Conservation (phyloP, 2,329 filamentous ascomycete genomes). For the Nigrospora oryzae region DNA sequence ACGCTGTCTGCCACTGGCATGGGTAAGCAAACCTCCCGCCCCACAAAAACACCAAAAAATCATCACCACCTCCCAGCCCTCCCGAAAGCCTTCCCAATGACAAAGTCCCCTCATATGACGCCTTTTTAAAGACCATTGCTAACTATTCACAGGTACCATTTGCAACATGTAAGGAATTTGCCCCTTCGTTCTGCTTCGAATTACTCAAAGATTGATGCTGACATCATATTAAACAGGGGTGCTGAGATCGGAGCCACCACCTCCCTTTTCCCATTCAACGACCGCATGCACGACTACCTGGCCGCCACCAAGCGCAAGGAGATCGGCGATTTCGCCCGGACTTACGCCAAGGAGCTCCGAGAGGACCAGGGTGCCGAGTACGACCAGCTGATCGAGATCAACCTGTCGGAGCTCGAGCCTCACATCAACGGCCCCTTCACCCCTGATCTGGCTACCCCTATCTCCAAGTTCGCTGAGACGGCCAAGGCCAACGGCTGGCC, state of each 20-base stretch:
- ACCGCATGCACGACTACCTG: conserved; percentile 96
- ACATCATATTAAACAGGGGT: conserved; percentile 4
- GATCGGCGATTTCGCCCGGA: conserved; percentile 83
- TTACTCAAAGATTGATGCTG: not conserved
- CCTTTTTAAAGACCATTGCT: too few relatives aligned
- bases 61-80: too few relatives aligned
- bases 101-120: too few relatives aligned
- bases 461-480: conserved; percentile 93
- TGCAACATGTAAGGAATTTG: conserved; percentile 50
- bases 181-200: not conserved
- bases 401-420: conserved; percentile 89
- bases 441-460: conserved; percentile 92
- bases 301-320: conserved; percentile 79
- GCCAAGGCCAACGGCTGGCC: conserved; percentile 95
- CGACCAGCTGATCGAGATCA: conserved; percentile 92
- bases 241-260: conserved; percentile 80
- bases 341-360: conserved; percentile 76
- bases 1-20: conserved; percentile 76
- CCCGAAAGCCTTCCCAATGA: too few relatives aligned
- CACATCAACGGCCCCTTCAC: conserved; percentile 99
- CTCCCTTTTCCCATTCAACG: conserved; percentile 94
- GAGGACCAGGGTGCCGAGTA: conserved; percentile 90
- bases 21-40: conserved; percentile 38
- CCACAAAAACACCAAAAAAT: too few relatives aligned
- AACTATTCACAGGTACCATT: conserved; percentile 51